Evolutionary conservation across 2,329 filamentous ascomycete species (phyloP).

Genomic region (Talaromyces sp.): DNA sequence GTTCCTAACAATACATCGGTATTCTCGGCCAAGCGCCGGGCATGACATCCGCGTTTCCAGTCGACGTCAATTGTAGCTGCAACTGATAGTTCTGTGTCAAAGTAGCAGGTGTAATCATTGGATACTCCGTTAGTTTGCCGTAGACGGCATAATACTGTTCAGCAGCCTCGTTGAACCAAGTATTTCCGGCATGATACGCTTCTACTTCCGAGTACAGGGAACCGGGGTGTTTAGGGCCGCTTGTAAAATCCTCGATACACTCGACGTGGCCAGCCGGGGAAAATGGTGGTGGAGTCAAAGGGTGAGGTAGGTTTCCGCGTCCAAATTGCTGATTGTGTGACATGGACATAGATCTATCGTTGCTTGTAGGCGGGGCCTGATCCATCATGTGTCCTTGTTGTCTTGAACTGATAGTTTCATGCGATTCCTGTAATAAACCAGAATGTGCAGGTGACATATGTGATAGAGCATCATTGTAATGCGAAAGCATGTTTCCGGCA

Average conservation of each 20-base stretch:
- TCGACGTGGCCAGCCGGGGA: neutral
- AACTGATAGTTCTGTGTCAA: neutral
- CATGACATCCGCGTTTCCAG: neutral
- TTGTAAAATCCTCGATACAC: neutral
- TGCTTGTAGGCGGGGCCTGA: neutral
- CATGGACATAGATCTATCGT: neutral
- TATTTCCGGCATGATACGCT: neutral
- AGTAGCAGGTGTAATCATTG: neutral
- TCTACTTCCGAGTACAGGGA: neutral
- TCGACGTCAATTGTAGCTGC: neutral
- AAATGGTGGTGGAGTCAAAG: neutral
- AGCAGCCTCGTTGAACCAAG: neutral
- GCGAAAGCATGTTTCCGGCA: neutral
- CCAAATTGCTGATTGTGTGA: neutral
- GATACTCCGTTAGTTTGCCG: neutral
- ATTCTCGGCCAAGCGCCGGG: neutral
- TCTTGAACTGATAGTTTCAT: neutral
- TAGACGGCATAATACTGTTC: conserved; percentile 2
- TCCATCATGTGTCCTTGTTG: neutral
- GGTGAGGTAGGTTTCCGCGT: neutral
- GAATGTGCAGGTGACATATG: neutral
- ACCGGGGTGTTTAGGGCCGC: neutral
- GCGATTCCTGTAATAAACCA: neutral
- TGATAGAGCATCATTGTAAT: neutral
- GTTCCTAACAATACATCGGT: neutral